Base-by-base conservation (phyloP, 2,329 filamentous ascomycete genomes). In the Clarireedia monteithiana region DNA sequence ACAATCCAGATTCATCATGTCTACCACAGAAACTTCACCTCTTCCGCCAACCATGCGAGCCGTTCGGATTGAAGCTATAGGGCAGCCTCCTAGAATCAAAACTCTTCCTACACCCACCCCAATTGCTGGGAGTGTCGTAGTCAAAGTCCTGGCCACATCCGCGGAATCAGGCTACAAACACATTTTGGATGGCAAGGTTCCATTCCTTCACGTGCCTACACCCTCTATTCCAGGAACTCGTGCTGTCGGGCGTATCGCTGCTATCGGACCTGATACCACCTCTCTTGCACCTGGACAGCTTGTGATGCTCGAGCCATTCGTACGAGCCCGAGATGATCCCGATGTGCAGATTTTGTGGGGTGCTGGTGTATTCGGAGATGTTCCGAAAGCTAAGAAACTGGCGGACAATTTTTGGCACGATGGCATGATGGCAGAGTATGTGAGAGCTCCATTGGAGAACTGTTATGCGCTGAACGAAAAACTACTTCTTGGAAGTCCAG, bases 101-200 rank as follows among this genome's bases (percentile, higher is more conserved):
- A 65, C 55, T 2, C 17, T 71, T 0, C 65, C 71, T 14, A 72
- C 66, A 5, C 73, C 72, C 0, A 45, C 63, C 14, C 58, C 69
- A 1, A 60, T 36, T 3, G 62, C 66, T 0, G 74, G 75, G 6
- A 70, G 63, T n/a, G 73, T 69, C 1, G 54, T 77, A 6, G 64
- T 77, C n/a, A 66, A 64, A 1, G 64, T 77, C 44, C 57, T 72
- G 9, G 62, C 63, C 1, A 66, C 70, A 0, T 61, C 60, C 6
- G 63, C 75, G 2, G 47, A 75, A 7, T 66, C 70, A 5, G 76
- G 77, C 60, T 58, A 60, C 10, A 57, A 66, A 14, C 67, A 72
- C 0, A 65, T 77, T 46, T 71, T 73, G 63, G 67, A 68, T 34
- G 74, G 73, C 12, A 62, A 58, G 0, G 68, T 68, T 0, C 45